Evolutionary conservation across 768 basidiomycete genomes (phyloP), one percentile per base, ranked within the genome.

Genomic region (Termitomyces sp.): DNA sequence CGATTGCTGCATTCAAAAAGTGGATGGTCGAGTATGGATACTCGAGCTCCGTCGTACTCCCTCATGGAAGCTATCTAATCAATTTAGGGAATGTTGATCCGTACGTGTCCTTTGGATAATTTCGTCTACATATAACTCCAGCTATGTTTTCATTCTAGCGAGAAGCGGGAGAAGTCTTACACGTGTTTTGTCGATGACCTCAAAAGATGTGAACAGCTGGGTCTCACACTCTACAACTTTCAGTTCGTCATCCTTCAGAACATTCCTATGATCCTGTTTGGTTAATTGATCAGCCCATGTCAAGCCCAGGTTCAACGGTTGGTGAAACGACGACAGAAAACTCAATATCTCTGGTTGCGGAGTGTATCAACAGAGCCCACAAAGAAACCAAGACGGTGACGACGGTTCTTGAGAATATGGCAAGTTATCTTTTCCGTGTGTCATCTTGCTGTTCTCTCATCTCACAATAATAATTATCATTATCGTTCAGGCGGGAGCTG

Each of bases 361-460:
- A 83, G 38, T 85, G 82, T 52, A 77, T 95, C 59, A 93, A 95
- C 60, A 76, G 78, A 16, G 91, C 87, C 0, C 92, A 94, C 64
- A 66, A 66, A 48, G 77, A 72, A 59, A 92, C 89, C 0, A 68
- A 71, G 10, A 71, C 63, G 7, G 82, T 93, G 8, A 77, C 82
- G 1, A 79, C 77, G 10, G 86, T 95, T 7, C 71, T 95, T 4
- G 92, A 95, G 69, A 92, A 90, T 64, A 95, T 95, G 93, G 92
- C 81, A 48, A 41, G 66, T 48, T 9, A 37, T 45, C 4, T 40
- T 2, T 17, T 57, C n/a, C 8, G 12, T 3, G 23, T 45, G 9
- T n/a, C 5, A 10, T 56, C 5, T 31, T 31, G n/a, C 48, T 46
- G 7, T 34, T 8, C 50, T 35, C 41, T 54, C 34, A 54, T 35